Conservation (phyloP, 2,329 filamentous ascomycete species). For the Cladophialophora chaetospira region DNA sequence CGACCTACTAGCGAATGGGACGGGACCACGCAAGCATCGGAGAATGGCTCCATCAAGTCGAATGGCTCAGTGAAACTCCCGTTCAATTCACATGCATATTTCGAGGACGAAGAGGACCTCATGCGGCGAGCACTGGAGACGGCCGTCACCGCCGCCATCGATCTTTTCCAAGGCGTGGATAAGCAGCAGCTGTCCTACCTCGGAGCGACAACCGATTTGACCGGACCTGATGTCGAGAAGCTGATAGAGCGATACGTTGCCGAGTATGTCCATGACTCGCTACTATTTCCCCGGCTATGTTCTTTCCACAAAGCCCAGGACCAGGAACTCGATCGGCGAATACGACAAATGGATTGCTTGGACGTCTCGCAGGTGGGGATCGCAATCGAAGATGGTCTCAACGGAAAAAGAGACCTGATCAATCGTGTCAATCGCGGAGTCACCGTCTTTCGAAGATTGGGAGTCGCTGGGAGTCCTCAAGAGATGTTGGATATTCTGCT, state of each 20-base stretch:
- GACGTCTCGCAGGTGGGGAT: conserved; percentile 96
- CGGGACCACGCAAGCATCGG: conserved; percentile 34
- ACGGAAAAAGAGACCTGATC: conserved; percentile 79
- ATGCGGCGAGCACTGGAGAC: conserved; percentile 89
- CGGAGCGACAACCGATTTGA: conserved; percentile 89
- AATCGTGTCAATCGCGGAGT: conserved; percentile 75
- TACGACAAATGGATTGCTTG: conserved; percentile 88
- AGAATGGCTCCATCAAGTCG: conserved; percentile 35
- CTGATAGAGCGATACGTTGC: conserved; percentile 93
- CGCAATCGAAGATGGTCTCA: conserved; percentile 73
- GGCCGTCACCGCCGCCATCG: conserved; percentile 88
- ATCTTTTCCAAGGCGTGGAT: conserved; percentile 92
- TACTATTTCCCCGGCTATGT: conserved; percentile 81
- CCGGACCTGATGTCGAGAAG: conserved; percentile 85
- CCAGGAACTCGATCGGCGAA: conserved; percentile 81
- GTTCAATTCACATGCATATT: conserved; percentile 67
- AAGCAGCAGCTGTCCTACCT: conserved; percentile 91
- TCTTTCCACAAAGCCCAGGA: conserved; percentile 79
- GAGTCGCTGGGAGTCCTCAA: conserved; percentile 74
- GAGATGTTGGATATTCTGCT: conserved; percentile 84
- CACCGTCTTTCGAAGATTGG: conserved; percentile 86
- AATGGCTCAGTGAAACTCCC: conserved; percentile 48
- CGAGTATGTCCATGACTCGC: conserved; percentile 82
- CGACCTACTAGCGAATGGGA: conserved; percentile 24
- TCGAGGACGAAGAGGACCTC: conserved; percentile 86